A percentile compares a stretch with the other conserved stretches of the same genome.
Conservation (phyloP, 768 basidiomycete species). For the Gyrodon lividus region DNA sequence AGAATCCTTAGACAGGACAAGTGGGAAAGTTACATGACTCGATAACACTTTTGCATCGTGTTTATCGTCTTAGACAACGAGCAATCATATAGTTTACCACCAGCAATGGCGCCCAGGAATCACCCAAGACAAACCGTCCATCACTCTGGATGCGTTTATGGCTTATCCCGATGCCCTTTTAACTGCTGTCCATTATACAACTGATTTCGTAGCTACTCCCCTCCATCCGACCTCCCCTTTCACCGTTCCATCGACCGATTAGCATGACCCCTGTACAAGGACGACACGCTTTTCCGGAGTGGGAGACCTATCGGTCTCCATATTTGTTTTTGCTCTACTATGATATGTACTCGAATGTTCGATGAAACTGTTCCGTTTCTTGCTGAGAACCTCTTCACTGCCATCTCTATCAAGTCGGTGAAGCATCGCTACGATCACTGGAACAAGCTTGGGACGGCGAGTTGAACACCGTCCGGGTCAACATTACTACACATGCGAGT, state of each 20-base stretch:
- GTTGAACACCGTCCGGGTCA: not conserved
- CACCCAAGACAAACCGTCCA: not conserved
- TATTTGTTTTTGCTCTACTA: too few species aligned
- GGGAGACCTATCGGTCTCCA: too few species aligned
- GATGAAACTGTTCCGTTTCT: too few species aligned
- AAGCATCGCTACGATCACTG: too few species aligned
- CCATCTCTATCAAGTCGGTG: too few species aligned
- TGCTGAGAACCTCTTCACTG: too few species aligned
- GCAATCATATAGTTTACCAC: not conserved
- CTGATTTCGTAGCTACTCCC: slow-evolving; percentile 51
- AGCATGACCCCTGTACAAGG: too few species aligned
- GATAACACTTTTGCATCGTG: not conserved
- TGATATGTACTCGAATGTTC: too few species aligned
- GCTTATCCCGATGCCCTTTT: slow-evolving; percentile 59
- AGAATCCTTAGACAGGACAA: too few species aligned
- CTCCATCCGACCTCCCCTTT: slow-evolving; percentile 78
- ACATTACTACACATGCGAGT: not conserved
- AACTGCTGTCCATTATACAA: slow-evolving; percentile 57
- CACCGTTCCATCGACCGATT: slow-evolving; percentile 89
- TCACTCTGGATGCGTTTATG: slow-evolving; percentile 41
- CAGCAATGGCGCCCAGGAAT: slow-evolving; percentile 12
- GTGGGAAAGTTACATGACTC: slow-evolving; percentile 18
- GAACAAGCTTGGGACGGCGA: not conserved
- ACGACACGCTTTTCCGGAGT: too few species aligned
- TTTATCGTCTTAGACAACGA: not conserved